Percentiles rank a stretch among this genome's conserved stretches.
phyloP scores from a whole-genome alignment of 2,329 filamentous ascomycete genomes.

The Zarea fungicola region DNA sequence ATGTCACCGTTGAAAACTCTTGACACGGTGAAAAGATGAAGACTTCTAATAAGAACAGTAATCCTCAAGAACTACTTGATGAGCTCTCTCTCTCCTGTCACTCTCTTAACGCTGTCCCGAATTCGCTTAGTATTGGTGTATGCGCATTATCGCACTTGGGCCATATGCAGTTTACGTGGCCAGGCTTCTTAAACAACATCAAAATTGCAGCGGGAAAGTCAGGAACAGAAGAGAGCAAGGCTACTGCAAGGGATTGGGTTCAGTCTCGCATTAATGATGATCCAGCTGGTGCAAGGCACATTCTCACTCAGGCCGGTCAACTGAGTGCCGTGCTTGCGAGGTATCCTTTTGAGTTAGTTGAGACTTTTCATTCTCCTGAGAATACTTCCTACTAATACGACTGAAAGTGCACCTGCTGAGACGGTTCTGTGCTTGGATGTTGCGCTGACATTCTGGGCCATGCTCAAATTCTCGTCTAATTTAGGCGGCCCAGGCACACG shows the following conservation, averaged over 20 bases:
- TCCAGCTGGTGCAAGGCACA: constrained; percentile 1
- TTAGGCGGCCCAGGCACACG: not conserved
- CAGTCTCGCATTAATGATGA: not conserved
- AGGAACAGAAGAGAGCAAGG: constrained; percentile 8
- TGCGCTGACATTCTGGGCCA: constrained; percentile 10
- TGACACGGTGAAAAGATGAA: no score
- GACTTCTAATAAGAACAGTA: not conserved
- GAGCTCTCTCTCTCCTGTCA: constrained; percentile 2
- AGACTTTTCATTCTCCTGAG: not conserved
- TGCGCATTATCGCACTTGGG: constrained; percentile 6
- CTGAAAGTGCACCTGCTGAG: not conserved
- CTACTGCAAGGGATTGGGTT: not conserved
- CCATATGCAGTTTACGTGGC: constrained; percentile 12
- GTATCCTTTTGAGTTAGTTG: constrained; percentile 8
- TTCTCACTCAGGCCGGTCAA: constrained; percentile 2
- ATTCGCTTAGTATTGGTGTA: constrained; percentile 3
- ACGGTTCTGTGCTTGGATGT: constrained; percentile 4
- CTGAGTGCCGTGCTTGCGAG: constrained; percentile 6
- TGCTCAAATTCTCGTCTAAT: constrained; percentile 1
- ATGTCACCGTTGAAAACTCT: not conserved
- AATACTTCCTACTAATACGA: not conserved
- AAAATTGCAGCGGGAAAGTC: constrained; percentile 10
- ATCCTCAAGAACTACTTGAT: constrained; percentile 10
- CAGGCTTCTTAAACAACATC: constrained; percentile 7
- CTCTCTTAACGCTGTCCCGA: not conserved